Evolutionary conservation across 768 basidiomycete species (phyloP).

Genomic region (Epithele typhae): DNA sequence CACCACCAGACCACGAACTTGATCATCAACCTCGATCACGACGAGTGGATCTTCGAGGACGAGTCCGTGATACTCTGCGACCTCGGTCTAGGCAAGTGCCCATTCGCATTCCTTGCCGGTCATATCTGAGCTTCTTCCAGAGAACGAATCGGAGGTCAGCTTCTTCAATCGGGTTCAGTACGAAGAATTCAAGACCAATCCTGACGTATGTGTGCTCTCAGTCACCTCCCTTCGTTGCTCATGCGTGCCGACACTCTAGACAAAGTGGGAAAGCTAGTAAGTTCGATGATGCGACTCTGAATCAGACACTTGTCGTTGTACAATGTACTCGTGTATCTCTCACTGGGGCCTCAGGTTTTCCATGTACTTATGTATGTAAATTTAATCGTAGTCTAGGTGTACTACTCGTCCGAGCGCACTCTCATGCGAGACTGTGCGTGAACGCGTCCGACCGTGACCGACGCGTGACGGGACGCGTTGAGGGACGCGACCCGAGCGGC

Average conservation of each 20-base stretch:
- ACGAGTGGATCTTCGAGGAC: constrained; percentile 85
- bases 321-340: too few relatives aligned
- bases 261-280: constrained; percentile 20
- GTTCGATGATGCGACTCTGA: neutral
- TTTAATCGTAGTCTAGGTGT: too few relatives aligned
- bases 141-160: constrained; percentile 94
- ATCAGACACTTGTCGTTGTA: neutral
- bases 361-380: too few relatives aligned
- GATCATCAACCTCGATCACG: constrained; percentile 96
- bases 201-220: constrained; percentile 48
- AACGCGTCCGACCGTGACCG: too few relatives aligned
- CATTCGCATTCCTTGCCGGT: too few relatives aligned
- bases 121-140: too few relatives aligned
- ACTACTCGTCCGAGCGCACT: too few relatives aligned
- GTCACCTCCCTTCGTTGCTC: too few relatives aligned
- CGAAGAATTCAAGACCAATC: constrained; percentile 76
- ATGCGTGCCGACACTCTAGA: constrained; percentile 11
- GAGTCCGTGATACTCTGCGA: constrained; percentile 61
- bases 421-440: too few relatives aligned
- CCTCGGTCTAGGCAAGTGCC: constrained; percentile 66
- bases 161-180: constrained; percentile 82
- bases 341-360: too few relatives aligned
- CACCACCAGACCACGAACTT: constrained; percentile 81
- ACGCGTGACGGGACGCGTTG: constrained; percentile 8
- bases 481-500: neutral